Conservation (phyloP, 176 grass and related monocot genomes). For the Rhipidocladum racemiflorum region DNA sequence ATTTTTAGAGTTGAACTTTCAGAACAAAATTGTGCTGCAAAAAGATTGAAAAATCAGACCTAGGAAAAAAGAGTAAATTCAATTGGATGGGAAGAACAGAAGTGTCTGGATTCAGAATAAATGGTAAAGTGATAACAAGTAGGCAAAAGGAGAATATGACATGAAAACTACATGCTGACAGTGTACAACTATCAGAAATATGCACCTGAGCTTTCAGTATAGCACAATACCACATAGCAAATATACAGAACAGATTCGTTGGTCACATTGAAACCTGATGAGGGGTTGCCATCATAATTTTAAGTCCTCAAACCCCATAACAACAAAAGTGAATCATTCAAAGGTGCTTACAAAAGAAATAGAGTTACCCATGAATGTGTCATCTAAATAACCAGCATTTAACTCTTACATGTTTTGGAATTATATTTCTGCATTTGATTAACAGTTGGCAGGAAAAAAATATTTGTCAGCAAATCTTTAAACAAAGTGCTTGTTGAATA, state of each 20-base stretch:
- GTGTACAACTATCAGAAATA: neutral
- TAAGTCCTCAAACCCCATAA: neutral
- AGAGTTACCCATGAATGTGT: neutral
- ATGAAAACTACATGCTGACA: neutral
- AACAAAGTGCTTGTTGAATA: conserved; percentile 1
- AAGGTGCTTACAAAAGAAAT: neutral
- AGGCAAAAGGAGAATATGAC: neutral
- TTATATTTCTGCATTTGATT: neutral
- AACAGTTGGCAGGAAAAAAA: neutral
- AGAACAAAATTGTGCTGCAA: conserved; percentile 2
- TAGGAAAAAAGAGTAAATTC: neutral
- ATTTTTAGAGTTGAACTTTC: neutral
- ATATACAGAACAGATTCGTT: neutral
- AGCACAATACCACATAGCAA: conserved; percentile 1
- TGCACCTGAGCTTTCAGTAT: neutral
- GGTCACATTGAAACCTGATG: neutral
- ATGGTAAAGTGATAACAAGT: neutral
- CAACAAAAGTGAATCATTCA: neutral
- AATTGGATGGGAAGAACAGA: neutral
- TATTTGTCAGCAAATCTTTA: neutral
- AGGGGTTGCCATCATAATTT: neutral
- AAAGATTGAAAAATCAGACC: neutral
- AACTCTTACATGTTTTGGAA: neutral
- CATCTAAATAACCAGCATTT: neutral
- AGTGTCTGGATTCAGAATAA: conserved; percentile 3